Evolutionary conservation across 169 alveolate species (phyloP).

Genomic region (Blepharisma undulans): DNA sequence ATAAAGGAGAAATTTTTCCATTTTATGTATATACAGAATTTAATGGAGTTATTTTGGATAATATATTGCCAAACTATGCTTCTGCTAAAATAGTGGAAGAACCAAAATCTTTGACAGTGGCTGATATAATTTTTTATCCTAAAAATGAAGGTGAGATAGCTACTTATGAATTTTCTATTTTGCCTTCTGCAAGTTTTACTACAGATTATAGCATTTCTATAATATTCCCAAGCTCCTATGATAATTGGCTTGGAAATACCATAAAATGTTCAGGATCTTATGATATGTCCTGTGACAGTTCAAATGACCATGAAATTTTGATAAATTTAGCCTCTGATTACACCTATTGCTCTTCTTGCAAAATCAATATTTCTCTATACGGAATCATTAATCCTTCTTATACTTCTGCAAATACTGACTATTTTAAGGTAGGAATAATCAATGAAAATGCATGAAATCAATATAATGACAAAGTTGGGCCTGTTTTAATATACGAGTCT

Average conservation of each 20-base stretch:
- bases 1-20: not conserved
- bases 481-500: not conserved
- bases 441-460: not conserved
- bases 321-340: not conserved
- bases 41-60: not conserved
- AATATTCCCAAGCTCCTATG: slow-evolving; percentile 19
- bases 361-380: not conserved
- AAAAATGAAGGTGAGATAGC: slow-evolving; percentile 40
- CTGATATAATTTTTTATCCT: slow-evolving; percentile 15
- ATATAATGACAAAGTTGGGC: slow-evolving; percentile 20
- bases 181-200: not conserved
- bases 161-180: slow-evolving; percentile 19
- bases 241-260: not conserved
- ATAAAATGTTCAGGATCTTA: slow-evolving; percentile 13
- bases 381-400: slow-evolving; percentile 36
- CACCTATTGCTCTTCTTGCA: not conserved
- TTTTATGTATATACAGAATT: not conserved
- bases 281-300: not conserved
- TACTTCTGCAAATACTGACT: slow-evolving; percentile 8
- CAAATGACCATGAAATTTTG: not conserved
- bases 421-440: not conserved
- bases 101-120: not conserved
- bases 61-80: not conserved
- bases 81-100: not conserved
- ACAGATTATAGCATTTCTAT: not conserved